Percentiles rank a stretch among this genome's conserved stretches.
phyloP scores from a whole-genome alignment of 495 filamentous ascomycete genomes.

The Tuber indicum region DNA sequence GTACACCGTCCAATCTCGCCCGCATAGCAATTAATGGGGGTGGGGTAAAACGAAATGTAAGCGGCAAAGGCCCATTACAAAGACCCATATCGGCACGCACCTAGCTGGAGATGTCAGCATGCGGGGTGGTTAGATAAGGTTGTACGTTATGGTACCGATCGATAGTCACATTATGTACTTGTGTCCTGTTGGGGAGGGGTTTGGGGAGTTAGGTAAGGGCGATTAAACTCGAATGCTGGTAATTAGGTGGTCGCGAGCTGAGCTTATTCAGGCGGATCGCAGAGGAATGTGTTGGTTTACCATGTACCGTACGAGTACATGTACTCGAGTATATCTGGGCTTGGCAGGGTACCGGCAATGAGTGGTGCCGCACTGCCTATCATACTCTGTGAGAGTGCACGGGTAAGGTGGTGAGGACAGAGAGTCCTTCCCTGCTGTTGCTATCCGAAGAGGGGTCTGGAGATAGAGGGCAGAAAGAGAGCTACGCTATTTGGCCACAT shows the following conservation, averaged over 20 bases:
- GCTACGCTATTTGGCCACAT: background rate
- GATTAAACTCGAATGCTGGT: background rate
- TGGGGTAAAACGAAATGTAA: background rate
- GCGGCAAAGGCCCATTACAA: background rate
- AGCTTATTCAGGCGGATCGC: background rate
- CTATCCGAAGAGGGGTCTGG: background rate
- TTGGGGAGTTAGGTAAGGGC: background rate
- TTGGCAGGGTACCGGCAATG: too few species aligned
- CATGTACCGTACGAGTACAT: background rate
- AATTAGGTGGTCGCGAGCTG: background rate
- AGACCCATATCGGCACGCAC: background rate
- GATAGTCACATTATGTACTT: background rate
- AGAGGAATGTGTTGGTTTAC: background rate
- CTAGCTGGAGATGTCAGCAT: background rate
- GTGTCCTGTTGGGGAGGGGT: background rate
- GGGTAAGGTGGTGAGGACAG: background rate
- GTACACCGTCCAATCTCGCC: background rate
- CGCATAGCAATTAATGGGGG: background rate
- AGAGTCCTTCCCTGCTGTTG: background rate
- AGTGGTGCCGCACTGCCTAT: too few species aligned
- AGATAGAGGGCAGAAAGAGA: background rate
- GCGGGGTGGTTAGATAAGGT: slow-evolving; percentile 2
- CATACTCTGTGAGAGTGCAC: background rate
- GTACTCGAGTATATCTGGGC: too few species aligned
- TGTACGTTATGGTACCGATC: background rate